Percentiles rank a stretch among this genome's conserved stretches.
Evolutionary conservation across 371 early-diverging fungal genomes (phyloP).

Genomic region (Batrachochytrium dendrobatidis): DNA sequence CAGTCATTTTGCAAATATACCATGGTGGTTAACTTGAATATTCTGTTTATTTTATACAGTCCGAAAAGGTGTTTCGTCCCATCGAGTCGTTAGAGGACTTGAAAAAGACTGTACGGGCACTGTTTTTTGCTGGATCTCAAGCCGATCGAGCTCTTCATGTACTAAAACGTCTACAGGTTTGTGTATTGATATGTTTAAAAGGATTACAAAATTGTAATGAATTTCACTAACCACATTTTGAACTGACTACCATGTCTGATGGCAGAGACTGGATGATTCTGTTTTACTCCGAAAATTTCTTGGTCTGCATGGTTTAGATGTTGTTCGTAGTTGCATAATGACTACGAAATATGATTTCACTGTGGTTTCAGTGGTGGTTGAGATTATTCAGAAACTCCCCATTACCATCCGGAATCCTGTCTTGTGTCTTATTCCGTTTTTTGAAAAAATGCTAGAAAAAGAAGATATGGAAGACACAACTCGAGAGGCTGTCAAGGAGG

Average conservation of each 20-base stretch:
- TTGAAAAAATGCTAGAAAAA: not conserved
- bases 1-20: not conserved
- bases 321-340: slow-evolving; percentile 23
- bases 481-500: not conserved
- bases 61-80: not conserved
- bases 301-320: slow-evolving; percentile 29
- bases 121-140: not conserved
- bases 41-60: not conserved
- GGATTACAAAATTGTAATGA: slow-evolving; percentile 13
- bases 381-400: slow-evolving; percentile 28
- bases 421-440: not conserved
- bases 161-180: slow-evolving; percentile 7
- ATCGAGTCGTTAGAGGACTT: no score
- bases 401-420: slow-evolving; percentile 28
- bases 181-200: slow-evolving; percentile 2
- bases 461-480: not conserved
- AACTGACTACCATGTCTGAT: slow-evolving; percentile 15
- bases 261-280: slow-evolving; percentile 12
- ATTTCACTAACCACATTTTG: slow-evolving; percentile 17
- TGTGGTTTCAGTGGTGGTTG: slow-evolving; percentile 22
- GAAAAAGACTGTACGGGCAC: not conserved
- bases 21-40: not conserved
- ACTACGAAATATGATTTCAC: slow-evolving; percentile 16
- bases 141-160: slow-evolving; percentile 5
- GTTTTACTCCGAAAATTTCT: slow-evolving; percentile 29